Evolutionary conservation across 2,329 filamentous ascomycete species (phyloP), one percentile per base, ranked within the genome.

Genomic region (Trichoderma oligosporum): DNA sequence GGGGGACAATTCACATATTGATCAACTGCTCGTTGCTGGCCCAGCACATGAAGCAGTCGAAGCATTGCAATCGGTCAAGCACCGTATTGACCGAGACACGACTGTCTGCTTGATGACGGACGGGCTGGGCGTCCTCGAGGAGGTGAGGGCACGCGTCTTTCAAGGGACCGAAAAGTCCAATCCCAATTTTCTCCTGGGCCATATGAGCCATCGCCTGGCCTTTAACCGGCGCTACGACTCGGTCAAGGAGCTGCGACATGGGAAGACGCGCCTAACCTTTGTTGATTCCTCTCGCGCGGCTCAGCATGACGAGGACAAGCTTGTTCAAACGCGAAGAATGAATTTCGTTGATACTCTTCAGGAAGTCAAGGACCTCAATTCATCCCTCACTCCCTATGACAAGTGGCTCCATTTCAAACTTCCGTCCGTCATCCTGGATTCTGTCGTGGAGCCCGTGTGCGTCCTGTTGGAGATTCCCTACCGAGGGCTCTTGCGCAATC

Each of bases 91-190:
- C 41, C 75, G 80, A 2, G 75, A 83, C 25, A 90, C 87, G 1
- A 88, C 89, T 0, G 80, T 96, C 7, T 84, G 88, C 59, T 81
- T 96, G 56, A 71, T 95, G 56, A 87, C 91, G 57, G 89, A 93
- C 61, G 91, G 92, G 1, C 82, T 97, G 71, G 93, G 94, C 0
- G 76, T 91, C 1, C 78, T 91, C n/a, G 91, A 97, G 47, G 81
- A 85, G 47, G 79, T 97, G 38, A 91, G 90, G 64, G 72, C 79
- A 31, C 71, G 80, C 9, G 70, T 95, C 25, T 97, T 96, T 63
- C 79, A 82, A 0, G 81, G 92, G 60, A 77, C 82, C 0, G 69
- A 73, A 1, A 29, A 53, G 29, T 76, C 74, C 0, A 53, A 88
- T 24, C 94, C 94, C 2, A 83, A 82, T 56, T 96, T 95, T 64